phyloP scores from a whole-genome alignment of 2,329 filamentous ascomycete species.

The Claviceps spartinae region DNA sequence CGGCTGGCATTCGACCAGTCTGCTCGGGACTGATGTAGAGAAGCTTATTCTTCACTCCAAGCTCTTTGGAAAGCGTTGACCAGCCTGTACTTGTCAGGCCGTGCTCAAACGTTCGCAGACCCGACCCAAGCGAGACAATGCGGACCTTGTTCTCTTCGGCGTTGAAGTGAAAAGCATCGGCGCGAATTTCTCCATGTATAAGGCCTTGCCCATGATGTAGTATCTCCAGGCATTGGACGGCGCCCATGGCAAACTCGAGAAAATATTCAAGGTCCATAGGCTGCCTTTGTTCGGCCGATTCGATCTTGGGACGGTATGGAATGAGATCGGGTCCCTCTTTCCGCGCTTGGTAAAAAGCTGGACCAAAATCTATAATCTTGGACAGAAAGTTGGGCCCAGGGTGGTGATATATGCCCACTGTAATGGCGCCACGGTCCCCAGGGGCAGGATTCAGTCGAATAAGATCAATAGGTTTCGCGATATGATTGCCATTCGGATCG shows the following conservation, averaged over 20 bases:
- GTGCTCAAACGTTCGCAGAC: conserved; percentile 78
- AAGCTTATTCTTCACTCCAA: conserved; percentile 78
- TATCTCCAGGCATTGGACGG: conserved; percentile 73
- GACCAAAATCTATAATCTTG: conserved; percentile 63
- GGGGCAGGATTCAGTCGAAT: conserved; percentile 55
- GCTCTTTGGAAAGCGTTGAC: conserved; percentile 68
- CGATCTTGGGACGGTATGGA: conserved; percentile 28
- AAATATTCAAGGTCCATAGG: conserved; percentile 63
- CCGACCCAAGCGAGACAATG: conserved; percentile 75
- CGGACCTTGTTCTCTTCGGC: conserved; percentile 56
- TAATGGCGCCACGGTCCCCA: conserved; percentile 55
- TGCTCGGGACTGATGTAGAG: conserved; percentile 91
- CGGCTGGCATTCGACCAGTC: conserved; percentile 81
- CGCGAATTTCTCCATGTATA: conserved; percentile 81
- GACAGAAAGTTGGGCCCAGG: conserved; percentile 61
- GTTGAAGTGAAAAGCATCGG: conserved; percentile 83
- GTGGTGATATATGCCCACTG: conserved; percentile 70
- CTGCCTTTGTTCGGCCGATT: conserved; percentile 33
- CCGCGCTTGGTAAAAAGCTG: conserved; percentile 50
- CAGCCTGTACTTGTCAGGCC: conserved; percentile 76
- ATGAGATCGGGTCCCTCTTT: conserved; percentile 39
- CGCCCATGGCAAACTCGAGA: conserved; percentile 82
- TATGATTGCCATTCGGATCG: conserved; percentile 62
- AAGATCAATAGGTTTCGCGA: conserved; percentile 68
- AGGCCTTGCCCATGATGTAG: conserved; percentile 80